Evolutionary conservation across 1,284 basidiomycete species (phyloP), one percentile per base, ranked within the genome.

Genomic region (Pseudomicrostroma phylloplanum): DNA sequence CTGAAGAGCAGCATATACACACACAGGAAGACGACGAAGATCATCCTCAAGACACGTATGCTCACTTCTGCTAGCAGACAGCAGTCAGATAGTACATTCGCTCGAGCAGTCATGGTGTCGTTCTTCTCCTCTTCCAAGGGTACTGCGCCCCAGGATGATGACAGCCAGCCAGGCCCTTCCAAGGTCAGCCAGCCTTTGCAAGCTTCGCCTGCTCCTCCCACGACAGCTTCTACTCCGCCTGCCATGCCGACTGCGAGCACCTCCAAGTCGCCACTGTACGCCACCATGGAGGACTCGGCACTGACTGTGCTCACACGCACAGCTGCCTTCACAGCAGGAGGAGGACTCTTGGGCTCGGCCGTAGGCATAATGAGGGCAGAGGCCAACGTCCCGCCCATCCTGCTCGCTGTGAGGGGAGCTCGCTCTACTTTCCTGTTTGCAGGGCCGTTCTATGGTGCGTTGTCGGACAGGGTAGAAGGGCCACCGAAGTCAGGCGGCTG

Each of bases 361-460:
- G 46, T 48, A n/a, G 46, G 46, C 46, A 23, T 48, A 4, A n/a
- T 48, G n/a, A n/a, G 46, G 17, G n/a, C 17, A 48, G 46, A 48
- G n/a, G n/a, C 46, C n/a, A n/a, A 48, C 17, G 23, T n/a, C 17
- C 46, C 46, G 46, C 46, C 46, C 46, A 23, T 48, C 12, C n/a
- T 48, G 4, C 46, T 48, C 30, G 30, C 30, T 4, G 46, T 23
- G 6, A 48, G n/a, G 23, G n/a, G 46, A 48, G 46, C 46, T 23
- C 23, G 17, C 3, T n/a, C 23, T 11, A 48, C 17, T 12, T n/a
- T 23, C 17, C n/a, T 23, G 4, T 48, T 23, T 12, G 46, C 46
- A n/a, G 46, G 46, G 23, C 46, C 46, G 3, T 48, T 48, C 46
- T 48, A n/a, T 23, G 46, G 46, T 48, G 46, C 17, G 46, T n/a